Evolutionary conservation across 345 rosid genomes (phyloP).

Genomic region (Lagerstroemia speciosa): DNA sequence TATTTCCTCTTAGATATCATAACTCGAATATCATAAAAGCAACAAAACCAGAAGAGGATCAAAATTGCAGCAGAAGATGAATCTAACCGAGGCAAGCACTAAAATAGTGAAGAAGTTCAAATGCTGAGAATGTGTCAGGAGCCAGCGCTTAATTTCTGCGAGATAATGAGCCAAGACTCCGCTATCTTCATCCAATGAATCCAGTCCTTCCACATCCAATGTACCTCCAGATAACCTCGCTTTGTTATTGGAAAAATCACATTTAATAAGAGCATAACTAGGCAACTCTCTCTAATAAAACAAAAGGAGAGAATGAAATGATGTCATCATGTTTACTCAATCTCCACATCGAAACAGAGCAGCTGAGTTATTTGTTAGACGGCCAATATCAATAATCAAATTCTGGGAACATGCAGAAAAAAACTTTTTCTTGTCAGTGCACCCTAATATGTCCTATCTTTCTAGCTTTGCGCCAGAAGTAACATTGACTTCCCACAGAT

Average conservation of each 20-base stretch:
- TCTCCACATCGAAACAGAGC: background rate
- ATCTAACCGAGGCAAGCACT: slow-evolving; percentile 92
- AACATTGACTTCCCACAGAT: background rate
- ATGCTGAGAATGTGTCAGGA: slow-evolving; percentile 62
- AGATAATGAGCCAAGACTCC: slow-evolving; percentile 55
- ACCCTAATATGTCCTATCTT: background rate
- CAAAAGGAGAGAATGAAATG: background rate
- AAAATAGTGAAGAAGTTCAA: slow-evolving; percentile 85
- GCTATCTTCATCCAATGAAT: slow-evolving; percentile 47
- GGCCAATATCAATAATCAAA: background rate
- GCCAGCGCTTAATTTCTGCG: slow-evolving; percentile 48
- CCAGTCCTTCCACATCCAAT: slow-evolving; percentile 61
- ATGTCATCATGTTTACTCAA: background rate
- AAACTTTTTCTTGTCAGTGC: background rate
- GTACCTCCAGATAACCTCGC: slow-evolving; percentile 67
- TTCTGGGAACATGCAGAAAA: background rate
- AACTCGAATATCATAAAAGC: background rate
- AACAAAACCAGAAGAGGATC: background rate
- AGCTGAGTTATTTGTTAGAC: background rate
- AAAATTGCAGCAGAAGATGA: background rate
- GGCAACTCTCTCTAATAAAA: background rate
- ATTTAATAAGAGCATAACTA: background rate
- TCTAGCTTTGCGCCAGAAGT: background rate
- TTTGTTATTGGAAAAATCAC: slow-evolving; percentile 10
- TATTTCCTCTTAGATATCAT: background rate